A percentile compares a stretch with the other conserved stretches of the same genome.
Conservation (phyloP, 2,329 filamentous ascomycete species). For the Penicillium sp. region DNA sequence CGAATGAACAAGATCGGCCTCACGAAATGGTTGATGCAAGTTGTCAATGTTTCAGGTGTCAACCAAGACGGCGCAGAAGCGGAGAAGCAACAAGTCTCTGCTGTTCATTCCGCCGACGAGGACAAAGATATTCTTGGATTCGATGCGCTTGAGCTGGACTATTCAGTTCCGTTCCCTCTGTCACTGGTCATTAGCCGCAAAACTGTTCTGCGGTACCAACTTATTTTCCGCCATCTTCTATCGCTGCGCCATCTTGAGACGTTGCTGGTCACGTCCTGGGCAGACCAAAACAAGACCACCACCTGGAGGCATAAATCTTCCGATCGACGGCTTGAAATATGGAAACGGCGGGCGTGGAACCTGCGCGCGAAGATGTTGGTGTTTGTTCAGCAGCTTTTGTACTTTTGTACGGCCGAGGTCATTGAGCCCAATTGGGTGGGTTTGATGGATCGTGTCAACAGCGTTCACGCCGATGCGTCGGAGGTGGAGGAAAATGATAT, state of each 20-base stretch:
- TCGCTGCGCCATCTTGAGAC: conserved; percentile 87
- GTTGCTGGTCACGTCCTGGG: conserved; percentile 83
- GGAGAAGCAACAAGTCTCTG: conserved; percentile 71
- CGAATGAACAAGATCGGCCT: conserved; percentile 94
- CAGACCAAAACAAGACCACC: conserved; percentile 76
- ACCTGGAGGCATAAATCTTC: conserved; percentile 81
- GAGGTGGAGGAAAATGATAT: conserved; percentile 41
- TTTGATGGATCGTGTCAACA: conserved; percentile 81
- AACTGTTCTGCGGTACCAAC: conserved; percentile 94
- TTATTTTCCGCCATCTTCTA: conserved; percentile 90
- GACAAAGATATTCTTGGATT: conserved; percentile 86
- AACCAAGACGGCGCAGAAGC: conserved; percentile 72
- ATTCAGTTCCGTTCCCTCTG: conserved; percentile 89
- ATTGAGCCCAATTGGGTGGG: conserved; percentile 97
- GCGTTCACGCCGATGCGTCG: conserved; percentile 48
- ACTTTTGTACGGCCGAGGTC: conserved; percentile 95
- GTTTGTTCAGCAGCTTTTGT: conserved; percentile 93
- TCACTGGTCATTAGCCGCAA: conserved; percentile 94
- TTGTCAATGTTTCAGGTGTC: conserved; percentile 94
- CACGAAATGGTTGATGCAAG: conserved; percentile 90
- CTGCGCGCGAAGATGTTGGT: conserved; percentile 91
- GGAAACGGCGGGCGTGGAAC: conserved; percentile 92
- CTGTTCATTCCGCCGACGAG: conserved; percentile 63
- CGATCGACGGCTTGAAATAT: conserved; percentile 73
- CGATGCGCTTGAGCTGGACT: conserved; percentile 90